Percentiles rank a stretch among this genome's conserved stretches.
These are phyloP conservation scores for Pestalotiopsis sp. DNA, from an alignment of 2,329 filamentous ascomycete species.

Conservation along the genomic window DNA sequence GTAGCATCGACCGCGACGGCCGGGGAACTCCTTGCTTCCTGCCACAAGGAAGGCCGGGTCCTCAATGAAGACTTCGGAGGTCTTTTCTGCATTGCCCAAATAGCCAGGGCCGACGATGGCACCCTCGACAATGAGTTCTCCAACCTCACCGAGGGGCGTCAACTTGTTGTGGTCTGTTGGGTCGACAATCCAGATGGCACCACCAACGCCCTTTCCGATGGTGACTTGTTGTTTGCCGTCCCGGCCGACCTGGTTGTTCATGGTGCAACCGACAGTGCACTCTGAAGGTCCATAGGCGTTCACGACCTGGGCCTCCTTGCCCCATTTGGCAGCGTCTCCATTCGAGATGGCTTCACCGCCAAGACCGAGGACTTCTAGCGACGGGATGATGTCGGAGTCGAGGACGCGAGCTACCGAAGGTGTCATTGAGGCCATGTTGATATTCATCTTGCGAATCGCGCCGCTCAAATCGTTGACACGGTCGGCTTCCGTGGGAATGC, in stretches of 20 bases:
- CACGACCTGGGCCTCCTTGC: conserved; percentile 45
- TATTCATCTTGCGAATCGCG: conserved; percentile 43
- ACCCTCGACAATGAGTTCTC: conserved; percentile 57
- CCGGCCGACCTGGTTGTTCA: conserved; percentile 43
- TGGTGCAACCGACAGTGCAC: conserved; percentile 54
- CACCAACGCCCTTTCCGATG: conserved; percentile 51
- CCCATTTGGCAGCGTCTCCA: conserved; percentile 50
- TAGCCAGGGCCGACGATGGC: conserved; percentile 66
- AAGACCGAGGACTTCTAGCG: conserved; percentile 48
- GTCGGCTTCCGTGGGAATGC: conserved; percentile 56
- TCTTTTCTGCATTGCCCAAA: conserved; percentile 58
- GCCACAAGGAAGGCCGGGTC: conserved; percentile 53
- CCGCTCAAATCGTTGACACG: conserved; percentile 52
- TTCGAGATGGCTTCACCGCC: conserved; percentile 56
- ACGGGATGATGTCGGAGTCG: conserved; percentile 46
- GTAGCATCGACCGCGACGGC: conserved; percentile 50
- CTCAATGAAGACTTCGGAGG: conserved; percentile 57
- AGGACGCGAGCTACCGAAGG: conserved; percentile 51
- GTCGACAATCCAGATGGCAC: conserved; percentile 53
- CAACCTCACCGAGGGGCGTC: conserved; percentile 49
- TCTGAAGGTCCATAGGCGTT: conserved; percentile 58
- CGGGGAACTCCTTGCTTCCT: conserved; percentile 35
- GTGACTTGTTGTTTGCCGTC: conserved; percentile 38
- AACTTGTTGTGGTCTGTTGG: conserved; percentile 47
- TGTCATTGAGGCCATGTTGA: conserved; percentile 54